Percentiles rank a stretch among this genome's conserved stretches.
Conservation (phyloP, 257 asterid species). For the Perilla frutescens region DNA sequence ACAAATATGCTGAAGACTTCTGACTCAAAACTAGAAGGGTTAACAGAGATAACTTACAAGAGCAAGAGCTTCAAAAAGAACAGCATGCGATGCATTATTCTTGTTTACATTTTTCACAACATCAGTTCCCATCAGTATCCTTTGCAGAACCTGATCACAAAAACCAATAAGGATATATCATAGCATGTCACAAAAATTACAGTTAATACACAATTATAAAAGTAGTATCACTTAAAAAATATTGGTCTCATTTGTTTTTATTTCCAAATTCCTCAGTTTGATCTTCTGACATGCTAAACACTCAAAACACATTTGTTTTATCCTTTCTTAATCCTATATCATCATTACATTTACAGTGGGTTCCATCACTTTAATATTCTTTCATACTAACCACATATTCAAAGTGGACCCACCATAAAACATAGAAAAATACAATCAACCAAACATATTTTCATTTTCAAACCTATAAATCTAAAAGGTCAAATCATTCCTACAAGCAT, state of each 20-base stretch:
- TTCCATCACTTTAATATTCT: not conserved
- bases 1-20: not conserved
- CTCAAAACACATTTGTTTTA: not conserved
- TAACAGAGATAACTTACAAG: constrained; percentile 60
- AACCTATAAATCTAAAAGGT: not conserved
- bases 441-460: not conserved
- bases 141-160: constrained; percentile 78
- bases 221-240: constrained; percentile 20
- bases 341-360: not conserved
- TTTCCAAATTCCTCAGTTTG: not conserved
- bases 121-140: constrained; percentile 99
- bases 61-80: constrained; percentile 99
- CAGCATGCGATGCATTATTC: constrained; percentile 99
- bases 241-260: not conserved
- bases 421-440: not conserved
- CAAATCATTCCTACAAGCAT: not conserved
- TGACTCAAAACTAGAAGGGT: constrained; percentile 11
- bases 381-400: not conserved
- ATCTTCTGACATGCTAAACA: not conserved
- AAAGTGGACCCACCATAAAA: not conserved
- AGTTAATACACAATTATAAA: not conserved
- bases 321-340: not conserved
- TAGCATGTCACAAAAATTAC: constrained; percentile 11
- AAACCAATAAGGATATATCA: constrained; percentile 27
- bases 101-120: constrained; percentile 99